Evolutionary conservation across 768 basidiomycete species (phyloP).

Genomic region (Lactarius akahatsu): DNA sequence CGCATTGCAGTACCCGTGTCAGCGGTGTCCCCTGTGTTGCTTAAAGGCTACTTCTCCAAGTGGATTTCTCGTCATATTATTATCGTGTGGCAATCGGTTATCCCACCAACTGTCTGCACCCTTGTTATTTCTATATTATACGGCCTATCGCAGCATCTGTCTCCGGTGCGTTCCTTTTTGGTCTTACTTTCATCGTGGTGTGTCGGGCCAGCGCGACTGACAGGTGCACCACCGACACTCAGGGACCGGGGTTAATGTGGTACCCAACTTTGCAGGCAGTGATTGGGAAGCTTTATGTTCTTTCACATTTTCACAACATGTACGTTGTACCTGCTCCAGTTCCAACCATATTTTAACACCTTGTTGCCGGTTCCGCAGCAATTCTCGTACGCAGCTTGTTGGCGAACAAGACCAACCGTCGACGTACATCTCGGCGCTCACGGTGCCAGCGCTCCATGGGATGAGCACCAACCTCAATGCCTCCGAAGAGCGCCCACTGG

Average conservation of each 20-base stretch:
- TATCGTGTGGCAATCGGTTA: slow-evolving; percentile 13
- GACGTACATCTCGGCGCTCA: neutral
- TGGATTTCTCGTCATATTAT: neutral
- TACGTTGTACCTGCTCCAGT: neutral
- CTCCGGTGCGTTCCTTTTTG: neutral
- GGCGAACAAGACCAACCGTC: neutral
- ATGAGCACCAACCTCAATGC: neutral
- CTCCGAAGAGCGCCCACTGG: neutral
- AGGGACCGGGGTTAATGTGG: slow-evolving; percentile 1
- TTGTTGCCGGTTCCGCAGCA: slow-evolving; percentile 4
- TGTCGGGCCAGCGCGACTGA: neutral
- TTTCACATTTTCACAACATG: slow-evolving; percentile 13
- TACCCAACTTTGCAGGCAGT: slow-evolving; percentile 10
- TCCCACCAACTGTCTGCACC: slow-evolving; percentile 11
- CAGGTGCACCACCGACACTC: neutral
- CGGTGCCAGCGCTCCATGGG: neutral
- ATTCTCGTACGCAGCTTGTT: neutral
- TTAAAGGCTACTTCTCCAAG: neutral
- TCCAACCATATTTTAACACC: neutral
- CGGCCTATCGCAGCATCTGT: neutral
- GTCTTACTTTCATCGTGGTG: neutral
- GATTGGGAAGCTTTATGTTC: slow-evolving; percentile 12
- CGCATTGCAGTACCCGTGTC: neutral
- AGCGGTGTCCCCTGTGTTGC: neutral
- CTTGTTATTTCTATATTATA: neutral